These are phyloP conservation scores for Apostasia shenzhenica DNA, from an alignment of 106 monocot genomes.

Conservation along the genomic window DNA sequence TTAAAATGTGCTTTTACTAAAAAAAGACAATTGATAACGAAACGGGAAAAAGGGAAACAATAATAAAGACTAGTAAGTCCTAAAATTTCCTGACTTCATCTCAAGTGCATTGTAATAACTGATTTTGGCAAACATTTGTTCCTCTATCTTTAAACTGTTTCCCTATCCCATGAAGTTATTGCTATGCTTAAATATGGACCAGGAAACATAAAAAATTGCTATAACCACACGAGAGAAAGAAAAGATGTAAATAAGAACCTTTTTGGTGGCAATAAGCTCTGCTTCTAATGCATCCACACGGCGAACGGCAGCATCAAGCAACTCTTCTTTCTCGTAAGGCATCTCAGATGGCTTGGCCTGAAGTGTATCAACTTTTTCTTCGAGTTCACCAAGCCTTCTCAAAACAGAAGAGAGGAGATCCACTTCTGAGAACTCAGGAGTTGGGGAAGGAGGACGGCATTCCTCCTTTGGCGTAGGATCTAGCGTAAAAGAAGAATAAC, in stretches of 20 bases:
- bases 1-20: too few species aligned
- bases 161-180: too few species aligned
- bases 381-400: conserved; percentile 57
- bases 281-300: conserved; percentile 95
- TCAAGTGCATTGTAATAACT: too few species aligned
- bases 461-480: conserved; percentile 29
- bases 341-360: conserved; percentile 59
- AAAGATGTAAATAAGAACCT: conserved; percentile 23
- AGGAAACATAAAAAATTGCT: too few species aligned
- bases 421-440: conserved; percentile 29
- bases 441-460: conserved; percentile 25
- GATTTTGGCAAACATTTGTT: too few species aligned
- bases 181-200: too few species aligned
- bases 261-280: conserved; percentile 80
- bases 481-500: not conserved
- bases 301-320: conserved; percentile 63
- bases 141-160: too few species aligned
- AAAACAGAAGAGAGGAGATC: conserved; percentile 42
- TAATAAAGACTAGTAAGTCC: too few species aligned
- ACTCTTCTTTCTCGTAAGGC: conserved; percentile 80
- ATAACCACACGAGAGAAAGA: not conserved
- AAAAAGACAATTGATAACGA: too few species aligned
- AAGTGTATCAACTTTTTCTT: conserved; percentile 57
- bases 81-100: too few species aligned
- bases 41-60: too few species aligned